Evolutionary conservation across 352 stramenopile species (phyloP), one percentile per base, ranked within the genome.

Genomic region (Pythium rhizo-oryzae): DNA sequence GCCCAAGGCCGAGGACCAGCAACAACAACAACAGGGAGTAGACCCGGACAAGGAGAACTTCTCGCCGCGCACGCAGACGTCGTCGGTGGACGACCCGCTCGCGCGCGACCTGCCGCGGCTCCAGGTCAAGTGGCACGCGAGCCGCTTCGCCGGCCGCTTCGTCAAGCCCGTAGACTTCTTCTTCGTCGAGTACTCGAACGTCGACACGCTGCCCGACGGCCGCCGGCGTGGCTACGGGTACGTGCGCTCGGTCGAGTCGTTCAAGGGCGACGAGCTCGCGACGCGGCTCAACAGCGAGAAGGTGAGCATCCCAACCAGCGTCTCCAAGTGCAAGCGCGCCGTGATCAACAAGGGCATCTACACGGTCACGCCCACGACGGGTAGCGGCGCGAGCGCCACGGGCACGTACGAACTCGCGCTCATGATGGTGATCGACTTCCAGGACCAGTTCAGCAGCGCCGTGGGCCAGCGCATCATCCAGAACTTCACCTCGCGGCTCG

Each of bases 401-500:
- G 80, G 82, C 37, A 72, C 70, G 19, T 92, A 93, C 68, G 84
- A 95, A 67, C 83, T 95, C n/a, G 88, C 80, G 28, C 77, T 87
- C 67, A 93, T 95, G 87, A 84, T 92, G 72, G 80, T 95, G 16
- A 83, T 95, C 56, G 87, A 95, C 68, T 95, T 95, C 70, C 84
- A 93, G 72, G 78, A 92, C 53, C 85, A 92, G 53, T 93, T 95
- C 56, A 71, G 77, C 18, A 81, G 64, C 43, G 79, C 69, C 25
- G 75, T 93, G 8, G 78, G 72, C 53, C 71, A 79, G 18, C 87
- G 89, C 55, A 91, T 95, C 44, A 85, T 95, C 52, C 72, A 88
- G 51, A 91, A 87, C 60, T 95, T 92, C 63, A 91, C 83, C 0
- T 82, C 86, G 37, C 76, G 87, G 28, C 81, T 95, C n/a, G 75